Evolutionary conservation across 1,284 basidiomycete species (phyloP).

Genomic region (Pseudozyma tsukubaensis): DNA sequence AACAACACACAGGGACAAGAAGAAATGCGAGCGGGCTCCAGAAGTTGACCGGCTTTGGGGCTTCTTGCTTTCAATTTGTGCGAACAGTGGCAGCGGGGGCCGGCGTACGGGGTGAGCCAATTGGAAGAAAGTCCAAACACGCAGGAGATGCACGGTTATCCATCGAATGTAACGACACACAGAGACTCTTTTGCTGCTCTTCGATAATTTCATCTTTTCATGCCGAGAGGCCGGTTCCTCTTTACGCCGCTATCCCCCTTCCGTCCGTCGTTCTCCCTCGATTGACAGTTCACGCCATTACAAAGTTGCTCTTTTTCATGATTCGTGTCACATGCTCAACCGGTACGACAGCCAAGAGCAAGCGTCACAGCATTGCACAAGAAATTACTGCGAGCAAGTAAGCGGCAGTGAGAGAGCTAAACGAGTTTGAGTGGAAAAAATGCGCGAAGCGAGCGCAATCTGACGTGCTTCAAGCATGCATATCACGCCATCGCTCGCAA

Average conservation of each 20-base stretch:
- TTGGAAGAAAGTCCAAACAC: background rate
- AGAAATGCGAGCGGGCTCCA: background rate
- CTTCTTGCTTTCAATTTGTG: background rate
- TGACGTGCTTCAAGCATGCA: conserved; percentile 5
- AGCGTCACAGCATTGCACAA: too few relatives aligned
- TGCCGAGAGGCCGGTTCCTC: too few relatives aligned
- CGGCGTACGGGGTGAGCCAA: conserved; percentile 8
- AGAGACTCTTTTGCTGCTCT: background rate
- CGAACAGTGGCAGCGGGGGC: background rate
- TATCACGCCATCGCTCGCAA: conserved; percentile 13
- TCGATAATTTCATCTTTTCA: background rate
- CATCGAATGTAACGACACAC: background rate
- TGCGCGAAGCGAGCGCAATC: conserved; percentile 1
- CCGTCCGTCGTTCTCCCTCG: too few relatives aligned
- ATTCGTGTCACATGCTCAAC: too few relatives aligned
- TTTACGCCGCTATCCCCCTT: too few relatives aligned
- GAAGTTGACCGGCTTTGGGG: background rate
- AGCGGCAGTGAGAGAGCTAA: background rate
- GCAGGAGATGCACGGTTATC: conserved; percentile 3
- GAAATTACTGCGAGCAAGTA: too few relatives aligned
- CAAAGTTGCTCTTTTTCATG: too few relatives aligned
- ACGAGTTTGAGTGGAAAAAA: background rate
- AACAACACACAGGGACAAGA: background rate
- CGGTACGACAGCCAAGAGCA: too few relatives aligned
- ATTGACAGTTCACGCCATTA: too few relatives aligned